Evolutionary conservation across 2,329 filamentous ascomycete genomes (phyloP).

Genomic region (Calycina marina): DNA sequence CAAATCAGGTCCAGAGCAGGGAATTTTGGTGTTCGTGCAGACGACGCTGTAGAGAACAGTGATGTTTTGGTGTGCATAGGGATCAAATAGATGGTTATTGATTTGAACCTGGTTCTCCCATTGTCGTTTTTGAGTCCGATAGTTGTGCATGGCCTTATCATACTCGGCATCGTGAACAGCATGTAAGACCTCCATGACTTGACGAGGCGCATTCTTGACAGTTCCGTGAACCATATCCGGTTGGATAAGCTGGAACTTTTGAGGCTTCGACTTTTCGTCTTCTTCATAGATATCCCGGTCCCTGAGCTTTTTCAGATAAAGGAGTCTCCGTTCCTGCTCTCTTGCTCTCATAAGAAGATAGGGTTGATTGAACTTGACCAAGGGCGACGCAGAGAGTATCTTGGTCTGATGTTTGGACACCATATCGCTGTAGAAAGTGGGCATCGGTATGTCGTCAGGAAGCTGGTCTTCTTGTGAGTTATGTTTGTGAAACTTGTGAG

Average conservation of each 20-base stretch:
- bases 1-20: conserved; percentile 82
- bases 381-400: conserved; percentile 86
- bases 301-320: conserved; percentile 67
- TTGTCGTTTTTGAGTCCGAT: conserved; percentile 83
- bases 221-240: conserved; percentile 90
- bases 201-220: conserved; percentile 63
- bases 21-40: conserved; percentile 84
- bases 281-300: conserved; percentile 56
- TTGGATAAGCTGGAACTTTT: conserved; percentile 79
- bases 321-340: conserved; percentile 74
- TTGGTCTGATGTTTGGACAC: conserved; percentile 88
- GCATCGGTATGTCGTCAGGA: conserved; percentile 68
- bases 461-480: conserved; percentile 37
- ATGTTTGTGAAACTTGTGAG: conserved; percentile 26
- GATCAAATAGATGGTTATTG: conserved; percentile 81
- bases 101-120: conserved; percentile 93
- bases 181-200: conserved; percentile 85
- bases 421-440: conserved; percentile 90
- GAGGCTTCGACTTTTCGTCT: conserved; percentile 46
- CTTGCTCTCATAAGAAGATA: conserved; percentile 85
- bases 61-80: conserved; percentile 91
- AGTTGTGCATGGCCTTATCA: conserved; percentile 85
- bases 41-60: conserved; percentile 88
- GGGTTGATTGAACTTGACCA: conserved; percentile 88
- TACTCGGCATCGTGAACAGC: conserved; percentile 95